Evolutionary conservation across 1,139 yeast genomes (phyloP), one percentile per base, ranked within the genome.

Genomic region (Kodamaea alishanica): DNA sequence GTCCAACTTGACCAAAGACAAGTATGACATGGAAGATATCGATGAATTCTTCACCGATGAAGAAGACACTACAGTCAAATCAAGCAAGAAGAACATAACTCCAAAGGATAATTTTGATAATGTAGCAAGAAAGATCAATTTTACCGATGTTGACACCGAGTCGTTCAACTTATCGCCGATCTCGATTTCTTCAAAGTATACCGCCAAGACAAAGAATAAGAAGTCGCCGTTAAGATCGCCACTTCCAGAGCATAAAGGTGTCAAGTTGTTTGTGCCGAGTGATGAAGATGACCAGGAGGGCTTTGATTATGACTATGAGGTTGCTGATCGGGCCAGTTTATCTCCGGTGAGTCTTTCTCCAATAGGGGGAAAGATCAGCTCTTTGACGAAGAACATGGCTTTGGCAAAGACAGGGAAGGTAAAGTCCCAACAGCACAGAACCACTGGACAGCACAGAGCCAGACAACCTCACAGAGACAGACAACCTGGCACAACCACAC

Each of bases 21-120:
- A 75, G 42, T 75, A 79, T 55, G 84, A 88, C 28, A 78, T 87
- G 82, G 96, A 88, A 54, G 85, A 82, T 51, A 61, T 87, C 30
- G 85, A 84, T 49, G 95, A 81, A 40, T 88, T 84, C 63, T 87
- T 86, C 42, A 58, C 55, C 15, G 70, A 63, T 49, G 72, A 73
- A 30, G 81, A 76, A 22, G 73, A 62, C 24, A 28, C 28, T 28
- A 8, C 9, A 28, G 31, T 28, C 24, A 9, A 24, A 23, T 26
- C 8, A 26, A n/a, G 31, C 15, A 29, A 31, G 11, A 28, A 37
- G 25, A 37, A 38, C 39, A 5, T 35, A 8, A 44, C 51, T 5
- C 49, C 52, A 2, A 48, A 47, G 29, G 53, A 45, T 32, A 45
- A 48, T 40, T 50, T 52, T 29, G 50, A 52, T 32, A 47, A 49